A percentile compares a stretch with the other conserved stretches of the same genome.
Conservation (phyloP, 495 filamentous ascomycete genomes). For the Chaetomium tenue region DNA sequence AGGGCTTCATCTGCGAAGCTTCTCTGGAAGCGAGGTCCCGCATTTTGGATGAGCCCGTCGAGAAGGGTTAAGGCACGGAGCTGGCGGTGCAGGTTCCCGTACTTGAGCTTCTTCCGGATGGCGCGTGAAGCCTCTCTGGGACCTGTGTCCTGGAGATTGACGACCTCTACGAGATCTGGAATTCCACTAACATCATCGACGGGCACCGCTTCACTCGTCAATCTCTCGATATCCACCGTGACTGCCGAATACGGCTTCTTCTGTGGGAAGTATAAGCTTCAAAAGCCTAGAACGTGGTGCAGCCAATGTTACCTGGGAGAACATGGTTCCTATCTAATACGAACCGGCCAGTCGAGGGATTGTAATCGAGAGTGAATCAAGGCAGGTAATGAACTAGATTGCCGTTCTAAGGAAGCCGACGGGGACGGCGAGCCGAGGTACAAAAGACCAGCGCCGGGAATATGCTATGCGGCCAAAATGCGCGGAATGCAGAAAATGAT, state of each 20-base stretch:
- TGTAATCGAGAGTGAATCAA: not conserved
- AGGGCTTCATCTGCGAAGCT: conserved; percentile 89
- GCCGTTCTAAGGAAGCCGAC: not conserved
- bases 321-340: conserved; percentile 33
- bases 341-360: not conserved
- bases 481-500: not conserved
- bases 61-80: conserved; percentile 86
- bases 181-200: conserved; percentile 90
- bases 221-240: conserved; percentile 87
- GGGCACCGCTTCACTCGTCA: conserved; percentile 86
- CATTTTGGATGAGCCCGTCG: conserved; percentile 93
- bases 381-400: not conserved
- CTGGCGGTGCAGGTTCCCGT: conserved; percentile 89
- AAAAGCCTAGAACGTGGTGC: not conserved
- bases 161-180: conserved; percentile 88
- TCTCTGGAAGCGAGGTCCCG: conserved; percentile 82
- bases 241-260: conserved; percentile 94
- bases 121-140: conserved; percentile 89
- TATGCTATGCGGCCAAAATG: not conserved
- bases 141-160: conserved; percentile 83
- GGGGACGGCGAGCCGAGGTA: not conserved
- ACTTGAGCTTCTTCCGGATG: conserved; percentile 97
- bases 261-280: conserved; percentile 39
- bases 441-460: not conserved
- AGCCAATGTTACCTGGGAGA: conserved; percentile 40